These are phyloP conservation scores for Lipomyces orientalis DNA, from an alignment of 805 yeast genomes.

Conservation along the genomic window DNA sequence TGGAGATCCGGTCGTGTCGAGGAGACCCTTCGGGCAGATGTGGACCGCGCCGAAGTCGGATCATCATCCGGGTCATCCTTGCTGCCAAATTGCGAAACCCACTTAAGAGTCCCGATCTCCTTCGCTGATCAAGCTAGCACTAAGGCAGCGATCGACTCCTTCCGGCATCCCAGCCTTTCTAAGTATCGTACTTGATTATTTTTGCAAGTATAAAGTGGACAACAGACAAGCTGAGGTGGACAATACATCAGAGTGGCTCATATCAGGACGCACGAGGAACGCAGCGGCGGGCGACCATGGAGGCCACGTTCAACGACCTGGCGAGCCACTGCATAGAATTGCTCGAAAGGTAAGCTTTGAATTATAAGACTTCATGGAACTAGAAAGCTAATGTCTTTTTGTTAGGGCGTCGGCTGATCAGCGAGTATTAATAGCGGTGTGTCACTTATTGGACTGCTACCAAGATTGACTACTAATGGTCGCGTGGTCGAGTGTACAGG, in stretches of 20 bases:
- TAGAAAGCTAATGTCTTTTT: neutral
- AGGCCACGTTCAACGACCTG: conserved; percentile 23
- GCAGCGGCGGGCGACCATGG: conserved; percentile 17
- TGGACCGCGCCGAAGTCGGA: neutral
- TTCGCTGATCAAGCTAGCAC: neutral
- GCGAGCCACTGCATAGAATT: conserved; percentile 24
- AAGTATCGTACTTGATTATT: neutral
- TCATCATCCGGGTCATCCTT: neutral
- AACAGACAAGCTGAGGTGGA: neutral
- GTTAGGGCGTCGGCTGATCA: conserved; percentile 22
- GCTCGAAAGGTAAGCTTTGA: conserved; percentile 18
- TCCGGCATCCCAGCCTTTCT: neutral
- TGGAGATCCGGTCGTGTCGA: neutral
- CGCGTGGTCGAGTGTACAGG: conserved; percentile 13
- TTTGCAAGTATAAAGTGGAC: neutral
- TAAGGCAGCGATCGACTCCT: neutral
- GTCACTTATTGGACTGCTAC: neutral
- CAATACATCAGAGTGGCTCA: neutral
- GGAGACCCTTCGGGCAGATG: neutral
- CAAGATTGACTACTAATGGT: neutral
- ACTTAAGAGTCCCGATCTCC: neutral
- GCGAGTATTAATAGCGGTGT: conserved; percentile 31
- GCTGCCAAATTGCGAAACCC: neutral
- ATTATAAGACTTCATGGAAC: neutral
- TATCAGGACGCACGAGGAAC: neutral